Evolutionary conservation across 176 grass and related monocot species (phyloP).

Genomic region (Musa troglodytarum): DNA sequence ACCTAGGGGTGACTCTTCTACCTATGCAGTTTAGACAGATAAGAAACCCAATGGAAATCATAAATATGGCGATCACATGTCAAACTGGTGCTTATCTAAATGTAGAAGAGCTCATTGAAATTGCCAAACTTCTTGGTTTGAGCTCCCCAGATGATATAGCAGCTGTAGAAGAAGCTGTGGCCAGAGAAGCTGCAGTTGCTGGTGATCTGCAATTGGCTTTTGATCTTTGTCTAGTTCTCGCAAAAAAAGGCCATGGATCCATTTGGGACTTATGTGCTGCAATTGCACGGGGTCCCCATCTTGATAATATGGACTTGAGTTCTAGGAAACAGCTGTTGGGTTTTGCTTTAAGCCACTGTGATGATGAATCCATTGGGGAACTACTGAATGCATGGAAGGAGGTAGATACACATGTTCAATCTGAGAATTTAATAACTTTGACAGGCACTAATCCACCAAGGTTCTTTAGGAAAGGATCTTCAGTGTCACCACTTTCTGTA

Average conservation of each 20-base stretch:
- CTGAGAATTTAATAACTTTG: constrained; percentile 59
- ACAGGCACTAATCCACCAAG: constrained; percentile 48
- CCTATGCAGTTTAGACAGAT: constrained; percentile 90
- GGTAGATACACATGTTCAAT: constrained; percentile 54
- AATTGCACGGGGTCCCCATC: constrained; percentile 71
- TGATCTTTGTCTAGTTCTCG: constrained; percentile 80
- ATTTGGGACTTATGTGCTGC: constrained; percentile 88
- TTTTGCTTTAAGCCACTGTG: constrained; percentile 80
- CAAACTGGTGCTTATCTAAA: constrained; percentile 82
- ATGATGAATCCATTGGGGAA: constrained; percentile 71
- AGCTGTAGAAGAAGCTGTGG: constrained; percentile 67
- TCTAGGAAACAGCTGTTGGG: constrained; percentile 64
- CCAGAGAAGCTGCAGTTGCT: constrained; percentile 85
- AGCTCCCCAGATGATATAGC: constrained; percentile 73
- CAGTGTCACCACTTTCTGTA: constrained; percentile 34
- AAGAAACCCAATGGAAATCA: constrained; percentile 84
- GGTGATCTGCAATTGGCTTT: constrained; percentile 82
- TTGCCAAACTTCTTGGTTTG: constrained; percentile 80
- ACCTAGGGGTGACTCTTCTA: constrained; percentile 83
- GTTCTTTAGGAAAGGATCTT: constrained; percentile 40
- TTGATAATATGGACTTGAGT: constrained; percentile 73
- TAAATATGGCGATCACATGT: constrained; percentile 64
- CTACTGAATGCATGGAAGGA: constrained; percentile 95
- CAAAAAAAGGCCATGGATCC: constrained; percentile 54
- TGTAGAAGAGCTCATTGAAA: constrained; percentile 91